phyloP scores from a whole-genome alignment of 805 yeast species.

The Millerozyma acaciae region DNA sequence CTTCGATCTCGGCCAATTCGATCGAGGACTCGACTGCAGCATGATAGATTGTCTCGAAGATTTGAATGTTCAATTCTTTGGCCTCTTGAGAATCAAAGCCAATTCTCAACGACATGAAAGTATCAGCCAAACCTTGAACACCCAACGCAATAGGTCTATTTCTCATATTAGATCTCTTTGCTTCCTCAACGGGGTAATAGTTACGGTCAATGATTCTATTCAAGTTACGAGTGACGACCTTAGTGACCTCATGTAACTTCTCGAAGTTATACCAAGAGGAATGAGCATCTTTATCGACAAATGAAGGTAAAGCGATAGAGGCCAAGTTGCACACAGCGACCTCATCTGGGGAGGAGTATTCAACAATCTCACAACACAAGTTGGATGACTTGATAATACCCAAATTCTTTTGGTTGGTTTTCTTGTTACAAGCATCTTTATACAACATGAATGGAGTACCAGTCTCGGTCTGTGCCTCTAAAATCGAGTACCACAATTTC shows the following conservation, averaged over 20 bases:
- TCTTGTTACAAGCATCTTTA: conserved; percentile 58
- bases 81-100: conserved; percentile 60
- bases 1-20: conserved; percentile 51
- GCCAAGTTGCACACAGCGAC: conserved; percentile 63
- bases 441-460: conserved; percentile 64
- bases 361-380: conserved; percentile 62
- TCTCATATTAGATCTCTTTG: conserved; percentile 50
- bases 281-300: conserved; percentile 43
- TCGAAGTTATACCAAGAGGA: conserved; percentile 51
- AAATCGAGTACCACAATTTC: conserved; percentile 56
- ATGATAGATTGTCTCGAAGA: conserved; percentile 60
- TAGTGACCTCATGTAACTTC: conserved; percentile 51
- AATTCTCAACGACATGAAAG: conserved; percentile 52
- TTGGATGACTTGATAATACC: conserved; percentile 59
- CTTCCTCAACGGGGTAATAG: conserved; percentile 54
- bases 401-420: conserved; percentile 58
- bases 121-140: conserved; percentile 61
- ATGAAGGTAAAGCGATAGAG: conserved; percentile 55
- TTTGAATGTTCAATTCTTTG: conserved; percentile 52
- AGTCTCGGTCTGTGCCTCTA: conserved; percentile 62
- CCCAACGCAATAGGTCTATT: conserved; percentile 62
- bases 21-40: conserved; percentile 55
- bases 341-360: conserved; percentile 55
- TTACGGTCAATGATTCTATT: conserved; percentile 55
- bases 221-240: conserved; percentile 53